Evolutionary conservation across 768 basidiomycete species (phyloP).

Genomic region (Rhodosporidiobolus sp.): DNA sequence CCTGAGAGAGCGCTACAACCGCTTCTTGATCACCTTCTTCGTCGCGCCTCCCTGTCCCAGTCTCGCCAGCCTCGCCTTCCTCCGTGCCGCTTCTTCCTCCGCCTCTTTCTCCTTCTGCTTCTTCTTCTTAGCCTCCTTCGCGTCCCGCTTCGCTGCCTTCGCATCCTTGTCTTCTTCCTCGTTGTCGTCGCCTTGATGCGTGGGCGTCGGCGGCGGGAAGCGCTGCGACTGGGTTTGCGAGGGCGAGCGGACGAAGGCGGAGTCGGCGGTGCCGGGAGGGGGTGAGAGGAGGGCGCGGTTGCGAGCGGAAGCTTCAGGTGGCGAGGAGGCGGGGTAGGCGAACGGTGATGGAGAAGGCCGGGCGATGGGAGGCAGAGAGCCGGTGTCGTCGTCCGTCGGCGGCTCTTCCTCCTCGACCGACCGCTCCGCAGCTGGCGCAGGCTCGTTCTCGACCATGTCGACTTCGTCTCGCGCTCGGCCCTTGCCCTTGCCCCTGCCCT

Average conservation of each 20-base stretch:
- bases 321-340: not conserved
- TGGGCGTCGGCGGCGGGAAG: not conserved
- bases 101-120: not conserved
- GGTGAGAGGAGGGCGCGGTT: not conserved
- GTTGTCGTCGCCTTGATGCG: not conserved
- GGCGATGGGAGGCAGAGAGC: not conserved
- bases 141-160: not conserved
- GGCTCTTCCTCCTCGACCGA: slow-evolving; percentile 19
- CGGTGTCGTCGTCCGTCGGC: slow-evolving; percentile 14
- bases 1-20: not conserved
- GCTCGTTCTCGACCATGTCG: not conserved
- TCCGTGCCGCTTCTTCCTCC: not conserved
- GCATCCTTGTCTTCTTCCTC: not conserved
- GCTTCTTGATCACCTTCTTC: slow-evolving; percentile 7
- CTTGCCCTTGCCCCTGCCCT: not conserved
- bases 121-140: not conserved
- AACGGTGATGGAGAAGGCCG: not conserved
- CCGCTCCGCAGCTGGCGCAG: not conserved
- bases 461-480: not conserved
- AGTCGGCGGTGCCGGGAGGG: not conserved
- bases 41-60: not conserved
- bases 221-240: not conserved
- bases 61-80: not conserved
- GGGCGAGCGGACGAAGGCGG: not conserved
- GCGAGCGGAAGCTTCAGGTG: not conserved